Evolutionary conservation across 176 grass and related monocot genomes (phyloP).

Genomic region (Oryza rufipogon): DNA sequence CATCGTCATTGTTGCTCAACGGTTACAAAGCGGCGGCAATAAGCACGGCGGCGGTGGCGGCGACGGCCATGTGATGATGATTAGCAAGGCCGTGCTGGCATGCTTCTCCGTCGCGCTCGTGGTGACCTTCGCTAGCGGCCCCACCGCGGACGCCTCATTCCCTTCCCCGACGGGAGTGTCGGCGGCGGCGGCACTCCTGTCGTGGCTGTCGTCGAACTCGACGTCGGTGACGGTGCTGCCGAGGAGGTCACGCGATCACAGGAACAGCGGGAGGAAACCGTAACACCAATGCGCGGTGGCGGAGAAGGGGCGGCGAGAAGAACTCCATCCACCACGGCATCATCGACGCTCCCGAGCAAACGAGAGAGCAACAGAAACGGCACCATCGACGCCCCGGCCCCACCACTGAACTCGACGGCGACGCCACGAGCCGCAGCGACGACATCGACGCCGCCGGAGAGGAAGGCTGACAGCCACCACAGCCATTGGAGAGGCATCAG

Average conservation of each 20-base stretch:
- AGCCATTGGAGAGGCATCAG: slow-evolving; percentile 23
- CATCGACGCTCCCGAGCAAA: neutral
- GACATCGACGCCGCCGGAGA: neutral
- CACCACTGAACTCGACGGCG: neutral
- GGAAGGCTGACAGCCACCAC: slow-evolving; percentile 28
- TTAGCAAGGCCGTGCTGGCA: slow-evolving; percentile 21
- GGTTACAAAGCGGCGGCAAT: slow-evolving; percentile 21
- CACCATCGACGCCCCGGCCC: neutral
- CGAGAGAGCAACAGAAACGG: neutral
- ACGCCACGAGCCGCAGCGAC: neutral
- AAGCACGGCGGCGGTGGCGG: neutral
- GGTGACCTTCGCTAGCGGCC: slow-evolving; percentile 28
- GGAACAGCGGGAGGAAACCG: neutral
- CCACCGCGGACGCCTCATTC: slow-evolving; percentile 3
- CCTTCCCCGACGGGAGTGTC: slow-evolving; percentile 25
- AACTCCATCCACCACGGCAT: neutral
- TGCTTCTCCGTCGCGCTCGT: slow-evolving; percentile 36
- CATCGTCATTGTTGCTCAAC: slow-evolving; percentile 16
- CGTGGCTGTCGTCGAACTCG: slow-evolving; percentile 38
- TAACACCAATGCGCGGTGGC: slow-evolving; percentile 2
- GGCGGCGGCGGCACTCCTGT: neutral
- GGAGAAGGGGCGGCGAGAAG: neutral
- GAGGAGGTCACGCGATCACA: slow-evolving; percentile 6
- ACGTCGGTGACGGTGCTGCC: neutral
- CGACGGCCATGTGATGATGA: neutral